These are phyloP conservation scores for Fusarium verrucosum DNA, from an alignment of 2,329 filamentous ascomycete species.

Conservation along the genomic window DNA sequence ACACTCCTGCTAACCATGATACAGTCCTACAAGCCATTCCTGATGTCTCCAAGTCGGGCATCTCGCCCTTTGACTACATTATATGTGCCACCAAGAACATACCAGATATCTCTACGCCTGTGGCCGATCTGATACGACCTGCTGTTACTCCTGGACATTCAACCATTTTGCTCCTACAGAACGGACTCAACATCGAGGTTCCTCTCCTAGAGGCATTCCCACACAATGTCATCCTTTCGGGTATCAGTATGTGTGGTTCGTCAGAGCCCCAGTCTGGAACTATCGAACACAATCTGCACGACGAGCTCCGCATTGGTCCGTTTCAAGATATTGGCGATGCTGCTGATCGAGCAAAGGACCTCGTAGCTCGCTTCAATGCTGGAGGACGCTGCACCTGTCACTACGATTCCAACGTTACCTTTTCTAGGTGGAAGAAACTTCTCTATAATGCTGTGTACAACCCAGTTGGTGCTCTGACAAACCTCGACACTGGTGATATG, in stretches of 20 bases:
- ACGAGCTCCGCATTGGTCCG: constrained; percentile 37
- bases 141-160: constrained; percentile 35
- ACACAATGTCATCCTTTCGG: constrained; percentile 35
- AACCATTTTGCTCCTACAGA: constrained; percentile 39
- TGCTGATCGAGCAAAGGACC: constrained; percentile 31
- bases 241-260: constrained; percentile 42
- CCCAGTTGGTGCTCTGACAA: constrained; percentile 34
- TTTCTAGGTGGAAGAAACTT: constrained; percentile 41
- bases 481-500: constrained; percentile 39
- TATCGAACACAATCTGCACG: constrained; percentile 37
- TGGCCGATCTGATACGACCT: constrained; percentile 36
- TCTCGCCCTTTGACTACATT: constrained; percentile 39
- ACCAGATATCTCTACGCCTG: constrained; percentile 28
- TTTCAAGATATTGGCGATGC: constrained; percentile 31
- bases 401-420: constrained; percentile 35
- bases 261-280: constrained; percentile 35
- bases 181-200: constrained; percentile 41
- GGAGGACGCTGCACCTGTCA: constrained; percentile 31
- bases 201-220: constrained; percentile 37
- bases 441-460: constrained; percentile 42
- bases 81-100: constrained; percentile 41
- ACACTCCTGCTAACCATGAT: not conserved
- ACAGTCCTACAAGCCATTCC: constrained; percentile 35
- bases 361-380: constrained; percentile 37
- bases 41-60: constrained; percentile 23